These are phyloP conservation scores for Berkeleyomyces rouxiae DNA, from an alignment of 2,329 filamentous ascomycete genomes.

Conservation along the genomic window DNA sequence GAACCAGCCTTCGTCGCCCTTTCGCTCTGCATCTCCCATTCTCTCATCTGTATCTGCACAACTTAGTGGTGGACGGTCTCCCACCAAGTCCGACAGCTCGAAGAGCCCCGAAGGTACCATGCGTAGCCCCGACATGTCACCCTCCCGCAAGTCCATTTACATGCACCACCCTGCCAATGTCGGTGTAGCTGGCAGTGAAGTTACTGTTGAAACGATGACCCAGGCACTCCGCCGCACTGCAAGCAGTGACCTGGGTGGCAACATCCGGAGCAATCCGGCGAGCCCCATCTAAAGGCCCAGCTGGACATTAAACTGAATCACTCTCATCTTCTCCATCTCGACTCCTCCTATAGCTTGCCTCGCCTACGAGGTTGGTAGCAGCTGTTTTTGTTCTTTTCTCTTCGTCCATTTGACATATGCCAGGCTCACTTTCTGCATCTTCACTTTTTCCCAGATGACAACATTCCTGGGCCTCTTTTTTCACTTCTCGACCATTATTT, in stretches of 20 bases:
- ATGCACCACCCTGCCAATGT: constrained; percentile 33
- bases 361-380: neutral
- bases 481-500: neutral
- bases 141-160: constrained; percentile 34
- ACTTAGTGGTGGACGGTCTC: constrained; percentile 43
- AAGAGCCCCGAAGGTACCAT: constrained; percentile 25
- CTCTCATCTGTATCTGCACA: constrained; percentile 53
- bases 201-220: constrained; percentile 86
- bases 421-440: neutral
- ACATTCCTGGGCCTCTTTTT: neutral
- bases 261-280: constrained; percentile 36
- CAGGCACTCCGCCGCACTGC: constrained; percentile 74
- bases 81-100: constrained; percentile 58
- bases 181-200: constrained; percentile 34
- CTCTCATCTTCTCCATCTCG: neutral
- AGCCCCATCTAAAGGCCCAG: constrained; percentile 34
- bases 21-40: constrained; percentile 27
- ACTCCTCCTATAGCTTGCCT: neutral
- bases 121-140: constrained; percentile 49
- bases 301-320: too few species aligned
- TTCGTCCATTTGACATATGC: neutral
- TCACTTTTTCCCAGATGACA: neutral
- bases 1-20: constrained; percentile 62
- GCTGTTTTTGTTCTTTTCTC: constrained; percentile 3
- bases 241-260: constrained; percentile 54